Conservation (phyloP, 768 basidiomycete genomes). For the Paxillus rubicundulus region DNA sequence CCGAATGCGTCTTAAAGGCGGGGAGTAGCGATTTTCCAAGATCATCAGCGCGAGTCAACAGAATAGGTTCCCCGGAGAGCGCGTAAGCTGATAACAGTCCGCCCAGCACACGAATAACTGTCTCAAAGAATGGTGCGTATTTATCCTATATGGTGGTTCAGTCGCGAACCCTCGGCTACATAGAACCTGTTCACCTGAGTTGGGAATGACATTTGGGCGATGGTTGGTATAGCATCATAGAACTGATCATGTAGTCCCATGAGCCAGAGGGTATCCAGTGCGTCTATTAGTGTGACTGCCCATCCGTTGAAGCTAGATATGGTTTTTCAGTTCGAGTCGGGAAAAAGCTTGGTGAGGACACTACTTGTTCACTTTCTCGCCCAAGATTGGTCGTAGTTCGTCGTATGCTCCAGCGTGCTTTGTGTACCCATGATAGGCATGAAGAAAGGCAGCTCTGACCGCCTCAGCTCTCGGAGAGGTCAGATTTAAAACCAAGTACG, state of each 20-base stretch:
- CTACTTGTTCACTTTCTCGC: slow-evolving; percentile 48
- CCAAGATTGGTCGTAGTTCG: slow-evolving; percentile 48
- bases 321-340: neutral
- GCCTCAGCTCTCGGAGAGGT: slow-evolving; percentile 45
- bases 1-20: slow-evolving; percentile 41
- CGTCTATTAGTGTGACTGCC: slow-evolving; percentile 71
- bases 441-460: slow-evolving; percentile 53
- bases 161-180: neutral
- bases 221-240: slow-evolving; percentile 48
- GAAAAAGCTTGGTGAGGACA: neutral
- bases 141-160: slow-evolving; percentile 17
- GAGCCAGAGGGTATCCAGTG: slow-evolving; percentile 78
- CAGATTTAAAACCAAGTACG: neutral
- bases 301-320: slow-evolving; percentile 46
- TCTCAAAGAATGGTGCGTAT: slow-evolving; percentile 64
- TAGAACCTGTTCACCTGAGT: slow-evolving; percentile 26
- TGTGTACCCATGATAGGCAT: slow-evolving; percentile 55
- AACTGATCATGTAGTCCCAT: slow-evolving; percentile 77
- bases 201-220: slow-evolving; percentile 45
- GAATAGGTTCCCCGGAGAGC: slow-evolving; percentile 58
- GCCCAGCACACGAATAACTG: slow-evolving; percentile 74
- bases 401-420: slow-evolving; percentile 50
- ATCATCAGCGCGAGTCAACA: slow-evolving; percentile 64
- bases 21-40: slow-evolving; percentile 50
- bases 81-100: slow-evolving; percentile 76